Evolutionary conservation across 169 alveolate species (phyloP).

Genomic region (Plasmodium reichenowi): DNA sequence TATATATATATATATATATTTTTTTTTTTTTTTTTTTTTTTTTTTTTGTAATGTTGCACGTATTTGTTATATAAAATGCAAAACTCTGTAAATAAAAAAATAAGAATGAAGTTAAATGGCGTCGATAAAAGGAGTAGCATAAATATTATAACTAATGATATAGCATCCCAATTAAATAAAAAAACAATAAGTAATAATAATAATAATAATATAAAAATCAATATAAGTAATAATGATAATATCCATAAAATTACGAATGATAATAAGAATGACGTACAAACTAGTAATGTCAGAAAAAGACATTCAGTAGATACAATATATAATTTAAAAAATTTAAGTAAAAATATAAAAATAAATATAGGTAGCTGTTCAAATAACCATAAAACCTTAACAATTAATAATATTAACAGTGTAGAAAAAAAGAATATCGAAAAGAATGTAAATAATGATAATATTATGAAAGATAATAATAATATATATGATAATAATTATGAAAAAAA

Average conservation of each 20-base stretch:
- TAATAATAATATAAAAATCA: neutral
- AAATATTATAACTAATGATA: slow-evolving; percentile 28
- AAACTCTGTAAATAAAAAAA: slow-evolving; percentile 59
- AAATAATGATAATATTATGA: slow-evolving; percentile 10
- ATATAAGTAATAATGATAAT: slow-evolving; percentile 4
- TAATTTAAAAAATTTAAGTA: slow-evolving; percentile 7
- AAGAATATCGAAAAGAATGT: slow-evolving; percentile 19
- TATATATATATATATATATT: neutral
- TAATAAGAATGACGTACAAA: neutral
- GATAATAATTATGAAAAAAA: too few relatives aligned
- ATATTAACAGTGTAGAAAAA: too few relatives aligned
- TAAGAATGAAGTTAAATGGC: slow-evolving; percentile 45
- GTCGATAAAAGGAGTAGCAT: slow-evolving; percentile 43
- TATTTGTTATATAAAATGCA: slow-evolving; percentile 38
- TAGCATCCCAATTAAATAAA: slow-evolving; percentile 3
- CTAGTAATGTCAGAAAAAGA: slow-evolving; percentile 1
- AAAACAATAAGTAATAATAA: neutral
- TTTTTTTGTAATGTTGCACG: slow-evolving; percentile 19
- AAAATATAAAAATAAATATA: slow-evolving; percentile 60
- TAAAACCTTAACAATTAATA: too few relatives aligned
- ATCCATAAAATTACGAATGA: slow-evolving; percentile 8
- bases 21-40: slow-evolving; percentile 14
- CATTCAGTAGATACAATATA: slow-evolving; percentile 12
- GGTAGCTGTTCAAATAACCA: slow-evolving; percentile 17
- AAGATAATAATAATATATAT: slow-evolving; percentile 7